These are phyloP conservation scores for Saturnispora hagleri DNA, from an alignment of 805 yeast species.

Conservation along the genomic window DNA sequence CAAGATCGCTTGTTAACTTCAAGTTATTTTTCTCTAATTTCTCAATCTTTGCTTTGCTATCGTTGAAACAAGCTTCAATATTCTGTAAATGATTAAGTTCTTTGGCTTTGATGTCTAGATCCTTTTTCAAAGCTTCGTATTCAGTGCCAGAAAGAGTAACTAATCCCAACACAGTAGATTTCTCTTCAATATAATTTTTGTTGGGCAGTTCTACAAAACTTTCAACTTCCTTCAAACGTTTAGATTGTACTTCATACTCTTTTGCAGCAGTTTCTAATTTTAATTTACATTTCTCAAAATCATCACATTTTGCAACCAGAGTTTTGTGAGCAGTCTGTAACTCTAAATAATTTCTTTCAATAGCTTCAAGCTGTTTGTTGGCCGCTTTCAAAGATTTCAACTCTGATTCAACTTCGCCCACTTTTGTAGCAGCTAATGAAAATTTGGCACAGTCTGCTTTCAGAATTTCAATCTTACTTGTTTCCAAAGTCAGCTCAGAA, in stretches of 20 bases:
- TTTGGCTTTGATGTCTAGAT: background rate
- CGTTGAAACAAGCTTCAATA: background rate
- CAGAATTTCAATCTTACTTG: conserved; percentile 3
- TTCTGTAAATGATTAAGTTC: conserved; percentile 6
- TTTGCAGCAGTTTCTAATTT: conserved; percentile 1
- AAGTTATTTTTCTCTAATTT: background rate
- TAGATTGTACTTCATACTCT: background rate
- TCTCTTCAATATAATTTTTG: conserved; percentile 18
- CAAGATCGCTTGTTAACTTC: conserved; percentile 1
- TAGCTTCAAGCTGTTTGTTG: conserved; percentile 5
- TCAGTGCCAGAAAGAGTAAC: conserved; percentile 14
- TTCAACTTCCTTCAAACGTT: conserved; percentile 5
- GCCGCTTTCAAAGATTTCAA: conserved; percentile 1
- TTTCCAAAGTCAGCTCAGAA: background rate
- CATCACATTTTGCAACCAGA: conserved; percentile 1
- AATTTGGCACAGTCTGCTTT: background rate
- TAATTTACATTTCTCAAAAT: background rate
- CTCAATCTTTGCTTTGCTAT: background rate
- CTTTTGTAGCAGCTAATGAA: conserved; percentile 1
- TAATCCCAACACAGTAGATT: conserved; percentile 15
- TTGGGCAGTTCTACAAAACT: conserved; percentile 10
- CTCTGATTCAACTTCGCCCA: conserved; percentile 5
- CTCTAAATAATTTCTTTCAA: conserved; percentile 4
- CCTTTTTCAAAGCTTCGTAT: conserved; percentile 9
- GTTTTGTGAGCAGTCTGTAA: background rate